These are phyloP conservation scores for Fusarium pseudocircinatum DNA, from an alignment of 2,329 filamentous ascomycete genomes.

Conservation along the genomic window DNA sequence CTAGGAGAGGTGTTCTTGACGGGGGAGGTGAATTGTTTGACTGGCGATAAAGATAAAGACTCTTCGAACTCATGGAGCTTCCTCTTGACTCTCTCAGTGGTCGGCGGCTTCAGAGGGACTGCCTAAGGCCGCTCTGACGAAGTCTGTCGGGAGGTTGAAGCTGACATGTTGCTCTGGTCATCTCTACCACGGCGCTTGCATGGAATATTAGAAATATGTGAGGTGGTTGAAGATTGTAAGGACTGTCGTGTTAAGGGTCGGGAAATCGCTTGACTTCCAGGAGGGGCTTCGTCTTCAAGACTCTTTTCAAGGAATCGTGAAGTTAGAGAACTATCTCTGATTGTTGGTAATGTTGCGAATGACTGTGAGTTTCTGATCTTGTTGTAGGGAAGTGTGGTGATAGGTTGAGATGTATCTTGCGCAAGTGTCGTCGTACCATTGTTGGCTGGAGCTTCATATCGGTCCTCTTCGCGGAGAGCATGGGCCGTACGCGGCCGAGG, in stretches of 20 bases:
- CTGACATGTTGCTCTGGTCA: constrained; percentile 24
- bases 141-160: constrained; percentile 14
- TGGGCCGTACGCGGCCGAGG: constrained; percentile 52
- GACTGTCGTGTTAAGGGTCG: constrained; percentile 35
- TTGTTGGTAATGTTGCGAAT: constrained; percentile 43
- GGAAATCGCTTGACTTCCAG: constrained; percentile 60
- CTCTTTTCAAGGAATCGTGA: constrained; percentile 52
- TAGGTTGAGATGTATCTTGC: constrained; percentile 15
- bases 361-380: constrained; percentile 43
- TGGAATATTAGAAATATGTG: constrained; percentile 42
- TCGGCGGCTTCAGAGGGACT: constrained; percentile 49
- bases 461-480: constrained; percentile 53
- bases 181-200: constrained; percentile 42
- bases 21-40: constrained; percentile 51
- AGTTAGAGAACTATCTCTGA: constrained; percentile 57
- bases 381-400: constrained; percentile 31
- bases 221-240: constrained; percentile 38
- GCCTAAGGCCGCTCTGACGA: constrained; percentile 45
- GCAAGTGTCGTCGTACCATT: constrained; percentile 50
- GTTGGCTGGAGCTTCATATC: constrained; percentile 47
- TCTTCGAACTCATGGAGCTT: constrained; percentile 48
- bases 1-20: constrained; percentile 55
- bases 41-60: constrained; percentile 43
- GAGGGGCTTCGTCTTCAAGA: constrained; percentile 48
- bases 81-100: constrained; percentile 42